Evolutionary conservation across 768 basidiomycete genomes (phyloP).

Genomic region (Hericium alpestre): DNA sequence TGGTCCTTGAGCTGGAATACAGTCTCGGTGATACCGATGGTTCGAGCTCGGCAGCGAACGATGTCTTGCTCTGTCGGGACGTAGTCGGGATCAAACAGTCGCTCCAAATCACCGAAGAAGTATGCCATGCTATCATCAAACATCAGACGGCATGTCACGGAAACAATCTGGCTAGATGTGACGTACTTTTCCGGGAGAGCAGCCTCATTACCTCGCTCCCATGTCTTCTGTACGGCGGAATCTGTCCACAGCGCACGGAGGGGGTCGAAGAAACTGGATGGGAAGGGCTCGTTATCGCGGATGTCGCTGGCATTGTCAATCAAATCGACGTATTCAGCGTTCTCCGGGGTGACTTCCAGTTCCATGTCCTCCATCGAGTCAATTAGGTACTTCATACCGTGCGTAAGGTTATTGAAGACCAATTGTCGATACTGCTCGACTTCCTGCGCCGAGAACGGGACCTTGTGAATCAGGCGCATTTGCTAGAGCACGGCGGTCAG

Average conservation of each 20-base stretch:
- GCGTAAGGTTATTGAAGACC: slow-evolving; percentile 84
- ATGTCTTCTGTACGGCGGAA: slow-evolving; percentile 62
- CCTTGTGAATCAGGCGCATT: slow-evolving; percentile 91
- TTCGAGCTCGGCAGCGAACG: slow-evolving; percentile 74
- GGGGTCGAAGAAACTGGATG: slow-evolving; percentile 51
- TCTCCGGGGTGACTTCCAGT: slow-evolving; percentile 57
- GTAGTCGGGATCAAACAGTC: slow-evolving; percentile 67
- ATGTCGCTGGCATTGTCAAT: slow-evolving; percentile 64
- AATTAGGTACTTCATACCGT: slow-evolving; percentile 72
- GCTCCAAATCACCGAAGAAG: slow-evolving; percentile 72
- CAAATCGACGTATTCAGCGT: slow-evolving; percentile 44
- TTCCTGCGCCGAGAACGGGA: slow-evolving; percentile 75
- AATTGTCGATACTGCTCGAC: slow-evolving; percentile 85
- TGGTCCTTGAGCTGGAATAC: slow-evolving; percentile 69
- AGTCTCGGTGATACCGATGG: slow-evolving; percentile 87
- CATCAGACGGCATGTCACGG: slow-evolving; percentile 1
- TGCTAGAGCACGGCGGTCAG: slow-evolving; percentile 40
- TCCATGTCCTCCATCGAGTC: slow-evolving; percentile 88
- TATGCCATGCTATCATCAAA: slow-evolving; percentile 42
- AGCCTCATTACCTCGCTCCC: slow-evolving; percentile 77
- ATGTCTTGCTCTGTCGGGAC: slow-evolving; percentile 80
- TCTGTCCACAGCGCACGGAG: slow-evolving; percentile 72
- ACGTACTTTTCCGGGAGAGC: slow-evolving; percentile 83
- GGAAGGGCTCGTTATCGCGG: slow-evolving; percentile 74
- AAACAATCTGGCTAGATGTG: not conserved